Percentiles rank a stretch among this genome's conserved stretches.
These are phyloP conservation scores for Chaetomium globosum DNA, from an alignment of 2,329 filamentous ascomycete genomes.

Conservation along the genomic window DNA sequence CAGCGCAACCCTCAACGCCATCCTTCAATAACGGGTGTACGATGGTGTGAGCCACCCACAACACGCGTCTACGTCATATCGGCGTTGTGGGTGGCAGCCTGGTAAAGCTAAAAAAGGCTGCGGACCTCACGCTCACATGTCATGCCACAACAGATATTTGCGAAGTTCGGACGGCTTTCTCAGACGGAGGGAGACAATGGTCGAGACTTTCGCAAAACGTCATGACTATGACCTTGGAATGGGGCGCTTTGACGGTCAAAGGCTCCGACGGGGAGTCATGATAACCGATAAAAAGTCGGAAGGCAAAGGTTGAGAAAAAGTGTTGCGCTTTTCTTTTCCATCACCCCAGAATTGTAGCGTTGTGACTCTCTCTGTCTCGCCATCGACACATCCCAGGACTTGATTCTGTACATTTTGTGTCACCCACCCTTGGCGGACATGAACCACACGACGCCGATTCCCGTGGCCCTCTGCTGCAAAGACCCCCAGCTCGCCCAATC, in stretches of 20 bases:
- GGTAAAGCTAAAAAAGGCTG: background rate
- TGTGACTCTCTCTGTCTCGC: background rate
- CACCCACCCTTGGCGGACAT: constrained; percentile 13
- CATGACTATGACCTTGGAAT: background rate
- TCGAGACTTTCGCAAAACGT: background rate
- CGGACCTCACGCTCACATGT: background rate
- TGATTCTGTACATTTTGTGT: background rate
- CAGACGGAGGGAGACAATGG: background rate
- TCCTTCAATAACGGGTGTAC: background rate
- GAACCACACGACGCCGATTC: constrained; percentile 27
- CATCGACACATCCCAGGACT: background rate
- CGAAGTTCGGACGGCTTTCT: background rate
- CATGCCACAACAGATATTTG: background rate
- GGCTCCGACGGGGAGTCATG: background rate
- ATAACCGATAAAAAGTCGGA: background rate
- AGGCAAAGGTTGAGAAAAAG: background rate
- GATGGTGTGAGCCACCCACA: background rate
- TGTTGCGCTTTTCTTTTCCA: background rate
- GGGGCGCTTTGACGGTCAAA: background rate
- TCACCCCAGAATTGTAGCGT: background rate
- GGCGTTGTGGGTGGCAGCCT: background rate
- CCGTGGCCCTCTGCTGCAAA: constrained; percentile 33
- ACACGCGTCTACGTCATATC: background rate
- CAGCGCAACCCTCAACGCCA: background rate
- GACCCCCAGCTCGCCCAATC: constrained; percentile 35